Base-by-base conservation (phyloP, 1,284 basidiomycete genomes). In the Ustilago curta region DNA sequence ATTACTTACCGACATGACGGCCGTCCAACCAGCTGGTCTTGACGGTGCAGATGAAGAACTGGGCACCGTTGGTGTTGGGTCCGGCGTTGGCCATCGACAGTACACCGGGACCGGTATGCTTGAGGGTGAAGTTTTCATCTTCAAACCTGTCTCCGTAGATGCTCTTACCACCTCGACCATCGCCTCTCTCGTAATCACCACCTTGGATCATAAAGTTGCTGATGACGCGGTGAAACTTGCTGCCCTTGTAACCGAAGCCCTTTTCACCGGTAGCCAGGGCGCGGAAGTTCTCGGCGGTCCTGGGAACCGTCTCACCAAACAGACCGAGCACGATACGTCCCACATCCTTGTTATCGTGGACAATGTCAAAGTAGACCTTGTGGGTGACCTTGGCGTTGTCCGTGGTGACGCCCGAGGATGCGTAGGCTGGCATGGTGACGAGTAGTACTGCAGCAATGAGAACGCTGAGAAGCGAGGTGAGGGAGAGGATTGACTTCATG, bases 241-340 rank as follows among this genome's bases (percentile, higher is more conserved):
- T 90, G 59, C 90, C 90, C 86, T 91, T 88, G 88, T 91, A 92
- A 18, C 91, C 90, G 72, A 88, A 90, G 86, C 92, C 93, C 78
- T 89, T 91, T 80, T 91, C 88, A 35, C 81, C 79, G 40, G 76
- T 77, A 35, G 77, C 77, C n/a, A 84, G 77, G 12, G 73, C 71
- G 19, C 81, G 76, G 70, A 84, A 84, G 77, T 84, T 84, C 16
- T 74, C 71, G 14, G 77, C 78, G 0, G 84, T 85, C 51, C 66
- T 76, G 48, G 84, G 84, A 4, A 79, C 82, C 14, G 70, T 77
- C 21, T 81, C 68, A 8, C 81, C 81, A 53, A 79, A 84, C 7
- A 84, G 62, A 37, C 82, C 81, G 12, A 84, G 58, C 4, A 67
- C 60, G 60, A 84, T 77, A 21, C 82, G 78, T 5, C 83, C 83